phyloP scores from a whole-genome alignment of 192 early-diverging fungal genomes.

The Coemansia sp. region DNA sequence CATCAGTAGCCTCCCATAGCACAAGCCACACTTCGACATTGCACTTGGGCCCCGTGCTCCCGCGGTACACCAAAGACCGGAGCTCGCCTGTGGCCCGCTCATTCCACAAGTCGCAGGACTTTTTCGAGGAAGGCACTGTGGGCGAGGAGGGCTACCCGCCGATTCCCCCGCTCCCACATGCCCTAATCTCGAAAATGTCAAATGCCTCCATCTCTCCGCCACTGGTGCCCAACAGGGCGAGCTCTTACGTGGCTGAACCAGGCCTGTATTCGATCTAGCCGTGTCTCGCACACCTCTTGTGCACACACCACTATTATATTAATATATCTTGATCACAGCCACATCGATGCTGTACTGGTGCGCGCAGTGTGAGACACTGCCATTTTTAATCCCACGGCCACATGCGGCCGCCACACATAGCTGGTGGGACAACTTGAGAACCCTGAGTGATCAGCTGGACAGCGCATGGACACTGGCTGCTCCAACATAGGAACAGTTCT shows the following conservation, averaged over 20 bases:
- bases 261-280: neutral
- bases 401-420: neutral
- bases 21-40: constrained; percentile 24
- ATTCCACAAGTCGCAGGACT: constrained; percentile 26
- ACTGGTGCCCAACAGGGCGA: neutral
- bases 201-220: constrained; percentile 3
- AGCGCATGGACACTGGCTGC: neutral
- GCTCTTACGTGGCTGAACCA: neutral
- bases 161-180: neutral
- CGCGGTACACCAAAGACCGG: constrained; percentile 23
- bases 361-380: constrained; percentile 1
- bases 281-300: neutral
- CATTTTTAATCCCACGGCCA: neutral
- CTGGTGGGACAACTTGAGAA: neutral
- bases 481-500: too few relatives aligned
- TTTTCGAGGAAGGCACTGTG: neutral
- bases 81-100: constrained; percentile 5
- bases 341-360: neutral
- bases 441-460: constrained; percentile 1
- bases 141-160: constrained; percentile 1
- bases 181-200: neutral
- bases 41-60: constrained; percentile 34
- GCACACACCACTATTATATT: neutral
- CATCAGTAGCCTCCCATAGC: constrained; percentile 12
- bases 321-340: neutral